phyloP scores from a whole-genome alignment of 768 basidiomycete species.

The Russula sp. region DNA sequence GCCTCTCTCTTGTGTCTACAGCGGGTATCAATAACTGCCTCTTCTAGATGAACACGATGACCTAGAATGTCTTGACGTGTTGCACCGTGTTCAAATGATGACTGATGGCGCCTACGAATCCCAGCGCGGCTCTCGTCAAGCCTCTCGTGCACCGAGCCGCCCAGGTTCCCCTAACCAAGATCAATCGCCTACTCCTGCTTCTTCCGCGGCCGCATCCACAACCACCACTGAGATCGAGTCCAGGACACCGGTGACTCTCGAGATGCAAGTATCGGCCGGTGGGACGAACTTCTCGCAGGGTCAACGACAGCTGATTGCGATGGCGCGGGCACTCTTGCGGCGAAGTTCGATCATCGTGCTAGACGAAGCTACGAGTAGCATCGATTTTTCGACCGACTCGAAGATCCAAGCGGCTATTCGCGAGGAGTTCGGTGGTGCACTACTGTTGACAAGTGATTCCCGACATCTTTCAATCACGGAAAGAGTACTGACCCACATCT shows the following conservation, averaged over 20 bases:
- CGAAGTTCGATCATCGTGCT: slow-evolving; percentile 71
- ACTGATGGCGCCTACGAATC: slow-evolving; percentile 49
- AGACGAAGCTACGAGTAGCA: slow-evolving; percentile 83
- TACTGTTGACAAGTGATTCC: slow-evolving; percentile 65
- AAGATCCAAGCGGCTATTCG: slow-evolving; percentile 89
- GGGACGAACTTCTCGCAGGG: slow-evolving; percentile 93
- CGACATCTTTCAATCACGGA: slow-evolving; percentile 30
- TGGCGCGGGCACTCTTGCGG: slow-evolving; percentile 77
- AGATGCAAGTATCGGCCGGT: slow-evolving; percentile 81
- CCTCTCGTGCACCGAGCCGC: slow-evolving; percentile 49
- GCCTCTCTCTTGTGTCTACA: not conserved
- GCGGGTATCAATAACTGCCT: not conserved
- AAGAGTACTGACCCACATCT: not conserved
- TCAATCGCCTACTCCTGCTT: slow-evolving; percentile 40
- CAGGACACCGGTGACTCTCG: slow-evolving; percentile 59
- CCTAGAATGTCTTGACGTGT: slow-evolving; percentile 72
- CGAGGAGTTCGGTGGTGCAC: slow-evolving; percentile 73
- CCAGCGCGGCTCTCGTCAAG: slow-evolving; percentile 48
- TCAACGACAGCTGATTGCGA: slow-evolving; percentile 82
- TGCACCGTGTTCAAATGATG: slow-evolving; percentile 79
- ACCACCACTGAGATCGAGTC: slow-evolving; percentile 51
- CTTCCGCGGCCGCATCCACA: slow-evolving; percentile 36
- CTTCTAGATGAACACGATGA: slow-evolving; percentile 69
- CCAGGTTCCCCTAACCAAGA: slow-evolving; percentile 43
- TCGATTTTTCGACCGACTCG: slow-evolving; percentile 83